Evolutionary conservation across 2,329 filamentous ascomycete genomes (phyloP).

Genomic region (Epichloe sylvatica): DNA sequence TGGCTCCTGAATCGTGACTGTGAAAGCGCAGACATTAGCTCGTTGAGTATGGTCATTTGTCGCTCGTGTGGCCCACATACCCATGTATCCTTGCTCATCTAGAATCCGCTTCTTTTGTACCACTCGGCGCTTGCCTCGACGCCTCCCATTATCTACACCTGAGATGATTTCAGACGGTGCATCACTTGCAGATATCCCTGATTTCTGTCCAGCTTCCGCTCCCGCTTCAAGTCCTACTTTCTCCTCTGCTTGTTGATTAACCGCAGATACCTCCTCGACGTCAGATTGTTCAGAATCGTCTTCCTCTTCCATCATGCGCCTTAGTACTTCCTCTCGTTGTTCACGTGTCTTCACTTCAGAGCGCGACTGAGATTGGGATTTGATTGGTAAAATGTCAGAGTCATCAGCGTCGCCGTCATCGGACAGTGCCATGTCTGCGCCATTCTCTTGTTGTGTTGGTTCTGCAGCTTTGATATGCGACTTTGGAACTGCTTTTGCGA

Average conservation of each 20-base stretch:
- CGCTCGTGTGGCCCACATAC: slow-evolving; percentile 34
- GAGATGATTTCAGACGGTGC: slow-evolving; percentile 39
- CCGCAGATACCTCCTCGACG: slow-evolving; percentile 22
- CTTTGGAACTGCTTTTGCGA: slow-evolving; percentile 45
- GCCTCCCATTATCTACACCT: slow-evolving; percentile 43
- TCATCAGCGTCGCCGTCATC: slow-evolving; percentile 29
- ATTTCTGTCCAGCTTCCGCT: slow-evolving; percentile 19
- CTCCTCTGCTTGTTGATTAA: slow-evolving; percentile 28
- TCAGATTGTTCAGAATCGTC: slow-evolving; percentile 41
- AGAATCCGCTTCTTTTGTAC: slow-evolving; percentile 79
- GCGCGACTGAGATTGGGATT: slow-evolving; percentile 12
- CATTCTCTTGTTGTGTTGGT: slow-evolving; percentile 17
- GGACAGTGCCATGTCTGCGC: slow-evolving; percentile 19
- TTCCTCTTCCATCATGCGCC: slow-evolving; percentile 32
- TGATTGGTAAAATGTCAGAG: slow-evolving; percentile 17
- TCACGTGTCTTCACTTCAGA: slow-evolving; percentile 18
- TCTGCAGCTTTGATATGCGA: slow-evolving; percentile 35
- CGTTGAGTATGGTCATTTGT: neutral
- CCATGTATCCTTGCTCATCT: slow-evolving; percentile 81
- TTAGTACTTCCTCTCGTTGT: slow-evolving; percentile 25
- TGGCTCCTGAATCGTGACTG: slow-evolving; percentile 73
- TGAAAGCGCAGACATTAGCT: slow-evolving; percentile 1
- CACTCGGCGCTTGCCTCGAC: slow-evolving; percentile 63
- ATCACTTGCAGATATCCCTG: slow-evolving; percentile 23
- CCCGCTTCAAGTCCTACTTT: slow-evolving; percentile 15